These are phyloP conservation scores for Trichoderma sp. DNA, from an alignment of 2,329 filamentous ascomycete genomes.

Conservation along the genomic window DNA sequence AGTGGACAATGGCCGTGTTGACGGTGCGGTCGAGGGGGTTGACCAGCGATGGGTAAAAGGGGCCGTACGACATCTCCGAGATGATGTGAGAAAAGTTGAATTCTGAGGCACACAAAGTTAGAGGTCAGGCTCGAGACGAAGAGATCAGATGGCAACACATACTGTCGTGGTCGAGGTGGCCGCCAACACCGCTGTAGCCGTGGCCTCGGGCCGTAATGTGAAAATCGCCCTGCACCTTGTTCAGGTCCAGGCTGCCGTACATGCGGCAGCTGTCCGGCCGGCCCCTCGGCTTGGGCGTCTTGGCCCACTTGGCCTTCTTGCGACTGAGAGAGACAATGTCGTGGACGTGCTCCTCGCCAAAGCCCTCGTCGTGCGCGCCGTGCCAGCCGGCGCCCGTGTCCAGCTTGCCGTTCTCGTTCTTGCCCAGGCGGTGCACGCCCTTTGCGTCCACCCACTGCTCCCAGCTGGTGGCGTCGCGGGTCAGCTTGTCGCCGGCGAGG, in stretches of 20 bases:
- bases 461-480: constrained; percentile 80
- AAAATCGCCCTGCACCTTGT: constrained; percentile 97
- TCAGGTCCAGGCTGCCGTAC: constrained; percentile 85
- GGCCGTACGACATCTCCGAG: constrained; percentile 92
- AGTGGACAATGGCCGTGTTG: constrained; percentile 72
- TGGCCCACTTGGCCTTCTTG: constrained; percentile 67
- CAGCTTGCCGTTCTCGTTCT: constrained; percentile 57
- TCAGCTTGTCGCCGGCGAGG: constrained; percentile 73
- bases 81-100: constrained; percentile 99
- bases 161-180: constrained; percentile 81
- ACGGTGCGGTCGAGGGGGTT: constrained; percentile 95
- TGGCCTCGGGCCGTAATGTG: constrained; percentile 95
- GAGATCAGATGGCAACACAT: constrained; percentile 43
- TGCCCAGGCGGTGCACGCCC: constrained; percentile 64
- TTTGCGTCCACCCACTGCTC: constrained; percentile 74
- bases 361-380: constrained; percentile 63
- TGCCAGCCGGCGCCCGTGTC: constrained; percentile 62
- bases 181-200: constrained; percentile 81
- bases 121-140: background rate
- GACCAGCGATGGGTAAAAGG: constrained; percentile 90
- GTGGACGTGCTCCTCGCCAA: constrained; percentile 81
- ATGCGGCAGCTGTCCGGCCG: constrained; percentile 78
- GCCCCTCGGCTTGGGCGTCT: constrained; percentile 70
- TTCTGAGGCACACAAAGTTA: constrained; percentile 48
- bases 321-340: constrained; percentile 78